phyloP scores from a whole-genome alignment of 169 alveolate genomes.

The Ophryocystis elektroscirrha region DNA sequence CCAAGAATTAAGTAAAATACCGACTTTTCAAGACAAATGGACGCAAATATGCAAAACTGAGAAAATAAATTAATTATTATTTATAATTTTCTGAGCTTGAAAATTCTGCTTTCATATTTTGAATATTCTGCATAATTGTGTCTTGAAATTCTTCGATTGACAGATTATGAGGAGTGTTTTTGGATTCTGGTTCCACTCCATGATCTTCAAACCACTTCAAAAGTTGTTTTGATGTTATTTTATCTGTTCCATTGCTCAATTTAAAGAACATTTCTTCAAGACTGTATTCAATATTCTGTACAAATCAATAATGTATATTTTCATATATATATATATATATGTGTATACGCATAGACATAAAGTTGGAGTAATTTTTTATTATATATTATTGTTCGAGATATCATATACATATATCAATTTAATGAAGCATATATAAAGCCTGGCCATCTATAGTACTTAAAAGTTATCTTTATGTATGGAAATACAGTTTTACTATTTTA shows the following conservation, averaged over 20 bases:
- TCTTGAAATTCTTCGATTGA: neutral
- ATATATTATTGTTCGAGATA: neutral
- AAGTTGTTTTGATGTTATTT: neutral
- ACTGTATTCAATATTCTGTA: neutral
- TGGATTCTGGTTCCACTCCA: neutral
- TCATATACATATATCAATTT: neutral
- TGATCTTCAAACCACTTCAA: neutral
- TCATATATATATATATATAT: neutral
- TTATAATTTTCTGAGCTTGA: no score
- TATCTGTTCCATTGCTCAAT: neutral
- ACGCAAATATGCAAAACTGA: no score
- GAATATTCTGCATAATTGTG: neutral
- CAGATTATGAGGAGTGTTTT: neutral
- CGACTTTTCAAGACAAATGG: no score
- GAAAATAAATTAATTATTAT: no score
- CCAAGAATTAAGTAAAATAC: no score
- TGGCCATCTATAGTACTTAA: neutral
- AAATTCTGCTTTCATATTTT: neutral
- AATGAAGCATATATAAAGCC: neutral
- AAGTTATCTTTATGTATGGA: neutral
- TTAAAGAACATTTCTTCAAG: neutral
- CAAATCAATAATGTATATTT: neutral
- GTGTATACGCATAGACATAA: neutral
- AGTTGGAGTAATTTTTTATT: neutral
- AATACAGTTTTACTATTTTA: neutral